Evolutionary conservation across 176 grass and related monocot genomes (phyloP), one percentile per base, ranked within the genome.

Genomic region (Carex cristatella): DNA sequence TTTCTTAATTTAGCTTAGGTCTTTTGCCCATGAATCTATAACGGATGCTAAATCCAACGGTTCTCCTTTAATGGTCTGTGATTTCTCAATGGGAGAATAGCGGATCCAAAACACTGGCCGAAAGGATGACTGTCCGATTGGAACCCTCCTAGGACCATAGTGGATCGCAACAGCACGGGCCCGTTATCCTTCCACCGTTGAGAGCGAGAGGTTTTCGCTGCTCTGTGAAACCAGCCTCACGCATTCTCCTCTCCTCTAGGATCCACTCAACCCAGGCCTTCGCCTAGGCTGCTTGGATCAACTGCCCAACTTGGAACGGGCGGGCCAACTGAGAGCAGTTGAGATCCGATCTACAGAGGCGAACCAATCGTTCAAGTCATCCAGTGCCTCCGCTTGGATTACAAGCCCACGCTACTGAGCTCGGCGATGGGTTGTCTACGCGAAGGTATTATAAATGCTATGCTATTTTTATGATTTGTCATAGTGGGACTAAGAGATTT

Each of bases 171-270:
- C 60, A 7, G 60, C 19, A 62, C 60, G 60, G 83, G 33, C 40
- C 49, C 60, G 85, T 87, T 69, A 81, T 87, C 86, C 86, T 64
- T 40, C 77, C 76, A 87, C 85, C 63, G 85, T 82, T 63, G 65
- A 6, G 38, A 40, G 38, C 38, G 38, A 40, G 38, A 5, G 38
- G 76, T 87, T 8, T 27, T 81, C 89, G 78, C 86, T 86, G 86
- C 86, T 91, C 86, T 88, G 83, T 88, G 61, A 88, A 59, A 0
- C 86, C 86, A 91, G 83, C 86, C 86, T 85, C 15, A 88, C 82
- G 89, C 86, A 32, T 6, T 87, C 18, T 82, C 89, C 85, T 65
- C 81, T 85, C 0, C 71, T 76, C 40, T 76, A 76, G 2, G 60
- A 62, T 62, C 60, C 60, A 62, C 7, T 23, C 1, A 62, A 62